A percentile compares a stretch with the other conserved stretches of the same genome.
Conservation (phyloP, 441 rosid species). For the Erysimum cheiri region DNA sequence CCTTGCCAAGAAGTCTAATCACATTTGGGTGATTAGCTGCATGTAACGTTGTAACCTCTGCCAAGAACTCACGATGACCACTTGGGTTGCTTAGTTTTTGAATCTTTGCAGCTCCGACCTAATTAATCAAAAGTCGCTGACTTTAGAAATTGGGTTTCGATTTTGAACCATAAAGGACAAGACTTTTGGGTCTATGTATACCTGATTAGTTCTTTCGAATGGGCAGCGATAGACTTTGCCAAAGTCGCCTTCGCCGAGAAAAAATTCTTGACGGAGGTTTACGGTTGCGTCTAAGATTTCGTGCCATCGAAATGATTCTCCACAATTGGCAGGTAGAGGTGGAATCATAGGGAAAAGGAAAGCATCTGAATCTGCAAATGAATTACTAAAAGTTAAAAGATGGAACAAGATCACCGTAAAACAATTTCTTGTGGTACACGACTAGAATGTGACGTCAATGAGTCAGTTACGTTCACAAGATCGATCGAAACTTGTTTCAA, state of each 20-base stretch:
- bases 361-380: background rate
- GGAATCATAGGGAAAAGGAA: background rate
- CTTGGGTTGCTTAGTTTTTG: background rate
- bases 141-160: constrained; percentile 2
- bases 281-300: background rate
- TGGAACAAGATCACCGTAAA: constrained; percentile 7
- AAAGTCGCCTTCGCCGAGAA: constrained; percentile 10
- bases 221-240: constrained; percentile 3
- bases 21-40: constrained; percentile 32
- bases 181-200: constrained; percentile 2
- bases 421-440: background rate
- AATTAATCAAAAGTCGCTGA: background rate
- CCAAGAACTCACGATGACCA: constrained; percentile 23
- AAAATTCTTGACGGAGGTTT: background rate
- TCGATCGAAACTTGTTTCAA: background rate
- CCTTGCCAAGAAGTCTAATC: constrained; percentile 28
- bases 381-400: background rate
- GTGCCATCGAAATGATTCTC: background rate
- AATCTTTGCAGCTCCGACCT: constrained; percentile 41
- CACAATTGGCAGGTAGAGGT: constrained; percentile 7
- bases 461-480: background rate
- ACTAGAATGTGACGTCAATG: background rate
- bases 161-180: constrained; percentile 2
- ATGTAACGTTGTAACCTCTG: constrained; percentile 29
- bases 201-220: background rate